Percentiles rank a stretch among this genome's conserved stretches.
Evolutionary conservation across 2,329 filamentous ascomycete genomes (phyloP).

Genomic region (Fusarium sp.): DNA sequence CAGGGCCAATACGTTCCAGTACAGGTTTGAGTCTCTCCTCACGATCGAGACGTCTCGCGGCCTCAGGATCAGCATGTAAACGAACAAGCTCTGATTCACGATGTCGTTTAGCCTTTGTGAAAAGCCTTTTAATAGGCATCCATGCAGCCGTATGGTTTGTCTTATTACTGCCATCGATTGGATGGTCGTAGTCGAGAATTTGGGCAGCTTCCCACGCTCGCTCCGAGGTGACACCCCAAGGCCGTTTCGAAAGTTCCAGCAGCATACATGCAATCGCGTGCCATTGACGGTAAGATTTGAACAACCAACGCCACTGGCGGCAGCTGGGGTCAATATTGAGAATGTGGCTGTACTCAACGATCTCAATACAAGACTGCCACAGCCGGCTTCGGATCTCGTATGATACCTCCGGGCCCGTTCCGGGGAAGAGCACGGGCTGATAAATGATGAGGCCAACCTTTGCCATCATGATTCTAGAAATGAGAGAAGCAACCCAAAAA

Average conservation of each 20-base stretch:
- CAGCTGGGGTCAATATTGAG: conserved; percentile 34
- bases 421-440: conserved; percentile 34
- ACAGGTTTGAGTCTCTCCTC: conserved; percentile 36
- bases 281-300: conserved; percentile 34
- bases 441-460: conserved; percentile 37
- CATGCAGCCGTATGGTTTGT: conserved; percentile 35
- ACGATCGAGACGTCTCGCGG: conserved; percentile 28
- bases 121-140: conserved; percentile 37
- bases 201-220: conserved; percentile 38
- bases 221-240: conserved; percentile 34
- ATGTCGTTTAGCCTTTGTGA: conserved; percentile 32
- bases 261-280: conserved; percentile 39
- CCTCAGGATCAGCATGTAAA: conserved; percentile 27
- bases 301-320: conserved; percentile 37
- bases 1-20: conserved; percentile 33
- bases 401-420: conserved; percentile 31
- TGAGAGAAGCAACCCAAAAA: conserved; percentile 37
- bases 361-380: conserved; percentile 39
- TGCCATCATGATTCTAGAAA: conserved; percentile 35
- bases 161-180: conserved; percentile 21
- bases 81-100: conserved; percentile 28
- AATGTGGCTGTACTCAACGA: conserved; percentile 36
- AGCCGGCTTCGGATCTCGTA: conserved; percentile 29
- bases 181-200: conserved; percentile 38
- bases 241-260: conserved; percentile 28